Conservation (phyloP, 176 grass and related monocot genomes). For the Paspalum vaginatum region DNA sequence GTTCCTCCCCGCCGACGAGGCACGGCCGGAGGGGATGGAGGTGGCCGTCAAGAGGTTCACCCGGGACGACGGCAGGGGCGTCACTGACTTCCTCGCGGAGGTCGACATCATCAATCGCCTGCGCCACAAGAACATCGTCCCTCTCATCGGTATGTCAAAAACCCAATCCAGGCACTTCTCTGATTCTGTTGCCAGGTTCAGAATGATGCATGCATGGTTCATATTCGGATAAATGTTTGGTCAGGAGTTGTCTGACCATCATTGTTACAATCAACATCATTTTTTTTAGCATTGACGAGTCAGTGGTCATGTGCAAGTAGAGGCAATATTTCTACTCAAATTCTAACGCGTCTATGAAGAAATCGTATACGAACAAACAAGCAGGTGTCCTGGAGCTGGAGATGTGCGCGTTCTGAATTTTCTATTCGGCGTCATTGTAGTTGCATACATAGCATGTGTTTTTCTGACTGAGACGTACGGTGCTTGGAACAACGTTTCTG, state of each 20-base stretch:
- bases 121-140: slow-evolving; percentile 63
- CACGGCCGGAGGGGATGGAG: slow-evolving; percentile 3
- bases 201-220: neutral
- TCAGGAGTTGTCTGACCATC: too few relatives aligned
- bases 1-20: slow-evolving; percentile 14
- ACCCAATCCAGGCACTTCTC: too few relatives aligned
- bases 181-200: too few relatives aligned
- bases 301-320: neutral
- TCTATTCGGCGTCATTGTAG: neutral
- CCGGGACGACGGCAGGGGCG: slow-evolving; percentile 31
- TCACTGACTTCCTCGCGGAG: slow-evolving; percentile 58
- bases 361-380: slow-evolving; percentile 1
- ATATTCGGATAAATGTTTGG: neutral
- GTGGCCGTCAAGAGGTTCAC: slow-evolving; percentile 68
- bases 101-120: slow-evolving; percentile 67
- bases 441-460: too few relatives aligned
- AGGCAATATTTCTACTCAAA: neutral
- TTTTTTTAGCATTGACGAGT: slow-evolving; percentile 26
- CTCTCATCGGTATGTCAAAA: slow-evolving; percentile 44
- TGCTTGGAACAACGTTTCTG: neutral
- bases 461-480: neutral
- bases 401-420: neutral
- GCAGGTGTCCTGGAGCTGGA: neutral
- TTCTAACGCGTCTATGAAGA: slow-evolving; percentile 7
- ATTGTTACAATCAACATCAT: neutral